Conservation (phyloP, 164 flowering plant species). For the Chloranthus sessilifolius region DNA sequence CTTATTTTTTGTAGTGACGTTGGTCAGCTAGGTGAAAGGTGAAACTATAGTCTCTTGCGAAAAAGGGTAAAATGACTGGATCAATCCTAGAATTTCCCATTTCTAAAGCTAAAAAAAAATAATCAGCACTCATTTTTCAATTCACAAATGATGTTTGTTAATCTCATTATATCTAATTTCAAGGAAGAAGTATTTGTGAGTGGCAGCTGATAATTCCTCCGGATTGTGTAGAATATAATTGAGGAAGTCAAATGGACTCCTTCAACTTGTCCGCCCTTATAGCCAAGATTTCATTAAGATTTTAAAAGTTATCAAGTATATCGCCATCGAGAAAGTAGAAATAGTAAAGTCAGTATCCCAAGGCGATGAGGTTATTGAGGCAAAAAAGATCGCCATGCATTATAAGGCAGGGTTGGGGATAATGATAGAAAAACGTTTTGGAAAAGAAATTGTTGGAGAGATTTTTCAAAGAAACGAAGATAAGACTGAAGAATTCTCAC, state of each 20-base stretch:
- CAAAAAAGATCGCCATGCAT: neutral
- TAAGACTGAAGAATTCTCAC: conserved; percentile 10
- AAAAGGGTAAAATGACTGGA: too few species aligned
- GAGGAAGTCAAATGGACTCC: conserved; percentile 19
- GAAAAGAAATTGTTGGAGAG: conserved; percentile 11
- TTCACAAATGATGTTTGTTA: too few species aligned
- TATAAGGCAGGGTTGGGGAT: conserved; percentile 15
- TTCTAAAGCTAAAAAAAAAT: too few species aligned
- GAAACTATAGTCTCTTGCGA: too few species aligned
- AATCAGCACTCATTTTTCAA: too few species aligned
- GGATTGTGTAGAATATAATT: conserved; percentile 11
- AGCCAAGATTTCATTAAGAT: conserved; percentile 9
- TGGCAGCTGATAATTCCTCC: too few species aligned
- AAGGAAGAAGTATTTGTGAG: too few species aligned
- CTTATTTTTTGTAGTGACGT: too few species aligned
- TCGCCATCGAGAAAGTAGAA: conserved; percentile 13
- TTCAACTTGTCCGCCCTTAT: conserved; percentile 22
- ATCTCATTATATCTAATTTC: too few species aligned
- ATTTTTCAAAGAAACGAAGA: conserved; percentile 4
- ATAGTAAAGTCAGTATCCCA: neutral
- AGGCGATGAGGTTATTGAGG: neutral
- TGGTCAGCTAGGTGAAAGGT: too few species aligned
- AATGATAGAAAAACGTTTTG: conserved; percentile 13
- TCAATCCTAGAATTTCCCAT: too few species aligned
- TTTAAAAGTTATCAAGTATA: conserved; percentile 11